Percentiles rank a stretch among this genome's conserved stretches.
Evolutionary conservation across 2,329 filamentous ascomycete species (phyloP).

Genomic region (Anisogramma anomala): DNA sequence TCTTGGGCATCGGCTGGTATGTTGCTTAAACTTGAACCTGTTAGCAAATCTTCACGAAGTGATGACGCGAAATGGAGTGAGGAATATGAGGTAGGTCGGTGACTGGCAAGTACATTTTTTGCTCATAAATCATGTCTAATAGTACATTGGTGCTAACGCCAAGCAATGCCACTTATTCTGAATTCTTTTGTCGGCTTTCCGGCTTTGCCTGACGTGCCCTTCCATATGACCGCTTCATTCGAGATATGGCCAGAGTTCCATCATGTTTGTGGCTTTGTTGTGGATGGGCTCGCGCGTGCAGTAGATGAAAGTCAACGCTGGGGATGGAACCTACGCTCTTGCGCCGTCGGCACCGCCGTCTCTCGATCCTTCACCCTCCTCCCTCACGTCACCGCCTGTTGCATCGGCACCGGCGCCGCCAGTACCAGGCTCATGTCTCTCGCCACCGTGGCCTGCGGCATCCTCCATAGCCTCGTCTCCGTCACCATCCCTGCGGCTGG

Average conservation of each 20-base stretch:
- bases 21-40: conserved; percentile 42
- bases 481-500: conserved; percentile 31
- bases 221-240: conserved; percentile 1
- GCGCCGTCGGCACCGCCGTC: conserved; percentile 93
- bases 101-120: conserved; percentile 11
- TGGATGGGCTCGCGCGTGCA: neutral
- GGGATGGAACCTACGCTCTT: conserved; percentile 85
- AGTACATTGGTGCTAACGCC: conserved; percentile 10
- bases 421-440: conserved; percentile 49
- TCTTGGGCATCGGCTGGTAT: conserved; percentile 57
- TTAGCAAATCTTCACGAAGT: conserved; percentile 8
- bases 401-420: conserved; percentile 78
- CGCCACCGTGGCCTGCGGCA: conserved; percentile 51
- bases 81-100: neutral
- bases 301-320: conserved; percentile 14
- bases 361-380: conserved; percentile 78
- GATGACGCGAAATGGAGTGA: conserved; percentile 15
- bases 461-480: conserved; percentile 73
- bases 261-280: neutral
- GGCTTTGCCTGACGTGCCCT: conserved; percentile 6
- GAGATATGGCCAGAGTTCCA: neutral
- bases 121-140: conserved; percentile 12
- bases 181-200: conserved; percentile 6
- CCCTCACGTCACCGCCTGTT: conserved; percentile 80
- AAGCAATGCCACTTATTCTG: conserved; percentile 1